Base-by-base conservation (phyloP, 805 yeast genomes). In the Debaryomyces hansenii region DNA sequence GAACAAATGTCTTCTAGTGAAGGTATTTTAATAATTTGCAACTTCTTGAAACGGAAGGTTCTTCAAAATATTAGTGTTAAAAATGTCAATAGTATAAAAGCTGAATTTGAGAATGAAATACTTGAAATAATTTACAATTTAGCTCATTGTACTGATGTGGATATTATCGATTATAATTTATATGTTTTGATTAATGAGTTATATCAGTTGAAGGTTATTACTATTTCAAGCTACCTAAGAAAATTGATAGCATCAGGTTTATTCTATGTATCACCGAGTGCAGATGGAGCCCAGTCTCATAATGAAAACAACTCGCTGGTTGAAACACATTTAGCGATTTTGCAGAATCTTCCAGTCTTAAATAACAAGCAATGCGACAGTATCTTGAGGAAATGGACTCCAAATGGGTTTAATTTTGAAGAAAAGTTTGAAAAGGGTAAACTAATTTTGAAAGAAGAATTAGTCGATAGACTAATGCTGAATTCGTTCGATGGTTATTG, bases 241-340 rank as follows among this genome's bases (percentile, higher is more conserved):
- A 81, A 84, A 54, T 69, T 91, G 32, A 90, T 92, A 38, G 89
- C 97, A 8, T 83, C 94, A 0, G 99, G 97, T 4, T 73, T 90
- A 0, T 79, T 91, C 39, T 89, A 87, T 63, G 63, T 82, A 10
- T 67, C 73, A 3, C 74, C 79, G 6, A 78, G 56, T 27, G 50
- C 51, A 8, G 55, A 57, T 2, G 41, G 45, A 42, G 10, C 39
- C 20, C 31, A 41, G 36, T 27, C 35, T 20, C 35, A 40, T 7
- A 45, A 45, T 11, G 28, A 24, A 14, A 32, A 45, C 11, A 44
- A 43, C 41, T 49, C 52, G 3, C 60, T 55, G 41, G 55, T 67
- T 4, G 52, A 58, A 5, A 75, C 75, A 37, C 96, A 79, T 59
- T 69, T 85, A 18, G 54, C 70, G 9, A 72, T 87, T 7, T 66